Percentiles rank a stretch among this genome's conserved stretches.
These are phyloP conservation scores for Calonectria montana DNA, from an alignment of 2,329 filamentous ascomycete species.

Conservation along the genomic window DNA sequence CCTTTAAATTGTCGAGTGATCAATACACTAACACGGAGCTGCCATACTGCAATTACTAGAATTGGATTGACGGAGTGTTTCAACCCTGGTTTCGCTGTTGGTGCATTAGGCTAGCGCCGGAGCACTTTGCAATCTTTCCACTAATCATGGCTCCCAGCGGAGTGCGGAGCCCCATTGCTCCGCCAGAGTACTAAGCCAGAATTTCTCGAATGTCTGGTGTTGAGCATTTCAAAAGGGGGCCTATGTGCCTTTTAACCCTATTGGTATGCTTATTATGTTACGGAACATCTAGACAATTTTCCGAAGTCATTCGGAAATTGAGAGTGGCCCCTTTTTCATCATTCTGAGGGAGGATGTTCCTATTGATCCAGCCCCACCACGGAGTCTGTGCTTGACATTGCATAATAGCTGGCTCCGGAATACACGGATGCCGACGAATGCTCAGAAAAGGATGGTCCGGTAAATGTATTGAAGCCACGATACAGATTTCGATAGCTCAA, in stretches of 20 bases:
- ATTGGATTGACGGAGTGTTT: slow-evolving; percentile 1
- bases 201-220: background rate
- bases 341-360: background rate
- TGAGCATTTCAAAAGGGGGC: background rate
- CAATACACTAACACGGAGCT: background rate
- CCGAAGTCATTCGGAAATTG: background rate
- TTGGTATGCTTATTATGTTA: background rate
- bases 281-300: background rate
- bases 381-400: too few relatives aligned
- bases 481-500: too few relatives aligned
- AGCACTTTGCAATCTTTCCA: background rate
- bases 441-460: too few relatives aligned
- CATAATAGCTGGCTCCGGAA: too few relatives aligned
- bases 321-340: background rate
- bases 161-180: background rate
- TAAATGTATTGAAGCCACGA: too few relatives aligned
- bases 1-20: background rate
- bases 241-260: background rate
- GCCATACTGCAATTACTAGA: background rate
- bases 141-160: background rate
- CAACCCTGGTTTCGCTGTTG: background rate
- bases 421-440: too few relatives aligned
- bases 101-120: background rate
- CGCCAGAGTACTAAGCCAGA: background rate
- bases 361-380: background rate